Evolutionary conservation across 257 asterid genomes (phyloP), one percentile per base, ranked within the genome.

Genomic region (Ballota nigra): DNA sequence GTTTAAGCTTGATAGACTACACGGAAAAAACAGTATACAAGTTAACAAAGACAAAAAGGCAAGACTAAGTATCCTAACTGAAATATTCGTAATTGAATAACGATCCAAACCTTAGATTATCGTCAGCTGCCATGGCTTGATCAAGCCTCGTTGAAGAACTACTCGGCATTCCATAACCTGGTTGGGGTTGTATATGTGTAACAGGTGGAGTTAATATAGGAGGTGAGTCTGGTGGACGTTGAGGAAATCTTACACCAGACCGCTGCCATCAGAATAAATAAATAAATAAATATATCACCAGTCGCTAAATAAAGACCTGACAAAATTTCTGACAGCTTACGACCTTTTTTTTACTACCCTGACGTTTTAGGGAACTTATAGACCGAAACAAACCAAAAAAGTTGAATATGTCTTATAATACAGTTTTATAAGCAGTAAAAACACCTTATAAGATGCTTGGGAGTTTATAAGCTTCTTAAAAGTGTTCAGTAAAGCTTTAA

Each of bases 131-230:
- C 78, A 95, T 92, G 51, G 92, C 97, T 81, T 92, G 90, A 66
- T 88, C 96, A 24, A 95, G 99, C 80, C 96, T 85, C 4, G 86
- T 82, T 20, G 97, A 81, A 67, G 99, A 92, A 75, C 87, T 89
- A 81, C 87, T 87, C 18, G 99, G 92, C 96, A 92, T 95, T 74
- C 98, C 99, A 80, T 89, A 85, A 73, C 96, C 88, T 56, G 97
- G 92, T 75, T 83, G 98, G 60, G 94, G 88, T 57, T 69, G 82
- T 71, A 88, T 82, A 74, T 80, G 88, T 40, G 93, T 82, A 41
- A 78, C 84, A 24, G 99, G 78, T 73, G 78, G 98, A 49, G 97
- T 88, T 75, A 88, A 79, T 75, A 92, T 86, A 19, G 90, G 96
- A 78, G 85, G 92, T 3, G 88, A 74, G 77, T 89, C 86, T 2